Evolutionary conservation across 768 basidiomycete species (phyloP), one percentile per base, ranked within the genome.

Genomic region (Scleroderma bovista): DNA sequence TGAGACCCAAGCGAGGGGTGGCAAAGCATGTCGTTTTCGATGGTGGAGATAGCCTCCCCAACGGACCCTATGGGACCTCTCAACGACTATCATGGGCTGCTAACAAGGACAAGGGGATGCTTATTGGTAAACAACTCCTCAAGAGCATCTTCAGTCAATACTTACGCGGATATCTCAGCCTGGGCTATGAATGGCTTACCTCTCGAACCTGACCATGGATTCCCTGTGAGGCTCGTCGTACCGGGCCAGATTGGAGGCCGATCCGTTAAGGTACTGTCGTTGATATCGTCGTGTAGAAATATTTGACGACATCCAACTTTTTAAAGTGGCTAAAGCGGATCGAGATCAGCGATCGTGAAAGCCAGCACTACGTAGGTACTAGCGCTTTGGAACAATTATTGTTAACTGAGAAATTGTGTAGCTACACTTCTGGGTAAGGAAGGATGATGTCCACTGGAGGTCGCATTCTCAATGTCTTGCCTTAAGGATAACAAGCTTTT

Each of bases 171-270:
- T 24, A 10, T n/a, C 11, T 34, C 16, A 64, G 71, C 71, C 7
- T 75, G 79, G 78, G 75, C 71, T 13, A 82, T 83, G 81, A 83
- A 83, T 50, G 81, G 81, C 2, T 61, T 75, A 20, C 72, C 75
- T 55, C 61, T 85, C 8, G 73, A 75, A 41, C 80, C 81, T 6
- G 83, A 84, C 54, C 83, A 86, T 51, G 83, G 83, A 11, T 82
- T 73, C 55, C 83, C 83, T 1, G 57, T 85, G n/a, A 72, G 83
- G n/a, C 61, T 83, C 5, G 69, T 85, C 51, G 70, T 84, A 0
- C 82, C 83, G 0, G 78, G 79, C 4, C 76, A 81, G 48, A 83
- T 85, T 39, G 83, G 83, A 22, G 83, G 80, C 4, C 68, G 78
- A 23, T 75, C 73, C 23, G 78, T 81, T n/a, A 71, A 67, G 63